Evolutionary conservation across 345 rosid genomes (phyloP).

Genomic region (Populus deltoides): DNA sequence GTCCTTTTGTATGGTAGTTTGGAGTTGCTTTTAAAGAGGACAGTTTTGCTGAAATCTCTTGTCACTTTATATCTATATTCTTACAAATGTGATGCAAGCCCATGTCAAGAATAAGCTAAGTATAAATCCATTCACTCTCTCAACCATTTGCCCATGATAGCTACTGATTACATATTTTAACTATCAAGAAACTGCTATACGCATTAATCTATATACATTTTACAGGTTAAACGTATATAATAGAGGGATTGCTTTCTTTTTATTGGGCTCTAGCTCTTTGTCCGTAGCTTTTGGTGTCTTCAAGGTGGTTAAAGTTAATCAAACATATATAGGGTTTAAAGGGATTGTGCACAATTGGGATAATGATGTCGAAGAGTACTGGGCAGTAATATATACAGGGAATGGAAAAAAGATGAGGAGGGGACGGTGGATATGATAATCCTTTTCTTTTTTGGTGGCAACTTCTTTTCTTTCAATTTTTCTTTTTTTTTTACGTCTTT

Average conservation of each 20-base stretch:
- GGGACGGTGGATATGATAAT: conserved; percentile 20
- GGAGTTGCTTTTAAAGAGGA: background rate
- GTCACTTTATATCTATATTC: background rate
- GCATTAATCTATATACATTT: background rate
- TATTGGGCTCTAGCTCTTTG: background rate
- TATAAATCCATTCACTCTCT: background rate
- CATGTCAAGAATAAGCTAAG: background rate
- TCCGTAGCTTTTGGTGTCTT: background rate
- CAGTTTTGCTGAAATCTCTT: background rate
- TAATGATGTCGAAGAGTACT: background rate
- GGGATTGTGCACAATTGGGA: background rate
- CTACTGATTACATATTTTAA: background rate
- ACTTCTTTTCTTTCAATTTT: background rate
- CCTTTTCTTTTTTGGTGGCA: conserved; percentile 21
- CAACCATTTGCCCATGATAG: background rate
- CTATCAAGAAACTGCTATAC: background rate
- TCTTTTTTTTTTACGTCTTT: background rate
- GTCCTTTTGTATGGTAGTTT: background rate
- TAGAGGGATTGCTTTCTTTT: background rate
- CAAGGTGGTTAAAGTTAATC: background rate
- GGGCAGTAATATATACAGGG: conserved; percentile 13
- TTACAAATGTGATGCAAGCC: background rate
- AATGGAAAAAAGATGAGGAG: background rate
- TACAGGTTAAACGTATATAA: background rate
- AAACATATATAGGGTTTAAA: background rate